Base-by-base conservation (phyloP, 2,329 filamentous ascomycete species). In the Fusarium denticulatum region DNA sequence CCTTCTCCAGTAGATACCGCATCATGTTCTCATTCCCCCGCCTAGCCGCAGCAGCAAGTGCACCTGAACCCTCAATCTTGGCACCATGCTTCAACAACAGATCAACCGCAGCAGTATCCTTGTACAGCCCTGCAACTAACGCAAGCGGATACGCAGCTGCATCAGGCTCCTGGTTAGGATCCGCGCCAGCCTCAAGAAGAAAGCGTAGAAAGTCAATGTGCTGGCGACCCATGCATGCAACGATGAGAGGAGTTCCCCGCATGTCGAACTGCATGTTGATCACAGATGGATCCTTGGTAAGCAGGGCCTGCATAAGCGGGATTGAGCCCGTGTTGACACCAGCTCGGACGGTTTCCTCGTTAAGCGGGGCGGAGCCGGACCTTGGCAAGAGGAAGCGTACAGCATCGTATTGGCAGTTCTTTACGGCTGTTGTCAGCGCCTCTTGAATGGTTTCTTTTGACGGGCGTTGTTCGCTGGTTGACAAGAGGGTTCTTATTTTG, bases 221-320 rank as follows among this genome's bases (percentile, higher is more conserved):
- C 3, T 62, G 60, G 7, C 22, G 1, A 1, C 60, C 37, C 40
- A 20, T n/a, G 13, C 60, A 62, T 4, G 60, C 52, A 3, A 62
- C 60, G 4, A 62, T 34, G 11, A 62, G 52, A 26, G 60, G 60
- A 12, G 60, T 58, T 20, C 60, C 60, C 5, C 40, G 40, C 26
- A 30, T 45, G 26, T 58, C 52, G 40, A 62, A 62, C 26, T 57
- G 60, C 60, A 62, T 62, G 18, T 37, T 62, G 22, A 58, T 58
- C 32, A 20, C 32, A 12, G 40, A 26, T 9, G 40, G 40, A n/a
- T 62, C 60, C 20, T 42, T 28, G 18, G 18, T 28, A 34, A 58
- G 11, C 7, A 62, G 1, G 7, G 40, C 50, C n/a, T 32, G 11
- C 26, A 62, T 32, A 10, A 58, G 43, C 22, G 50, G 50, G 22